These are phyloP conservation scores for Pleurozium schreberi DNA, from an alignment of 225 moss, liverwort and hornwort species.

Conservation along the genomic window DNA sequence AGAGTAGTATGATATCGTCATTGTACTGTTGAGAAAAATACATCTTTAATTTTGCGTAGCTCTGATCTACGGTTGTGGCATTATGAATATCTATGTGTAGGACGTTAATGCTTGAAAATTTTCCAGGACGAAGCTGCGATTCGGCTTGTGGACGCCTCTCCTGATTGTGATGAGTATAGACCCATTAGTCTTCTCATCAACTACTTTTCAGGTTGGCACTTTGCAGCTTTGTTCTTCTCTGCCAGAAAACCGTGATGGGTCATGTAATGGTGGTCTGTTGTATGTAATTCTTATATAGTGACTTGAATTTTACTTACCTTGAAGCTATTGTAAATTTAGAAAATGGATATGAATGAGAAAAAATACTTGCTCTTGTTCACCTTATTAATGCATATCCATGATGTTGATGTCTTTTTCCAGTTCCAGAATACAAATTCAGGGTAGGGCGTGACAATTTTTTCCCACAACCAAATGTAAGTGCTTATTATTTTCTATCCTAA, in stretches of 20 bases:
- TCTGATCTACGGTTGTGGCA: neutral
- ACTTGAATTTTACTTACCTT: neutral
- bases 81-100: neutral
- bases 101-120: neutral
- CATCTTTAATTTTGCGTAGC: neutral
- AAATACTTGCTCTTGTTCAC: neutral
- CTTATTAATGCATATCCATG: neutral
- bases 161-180: conserved; percentile 67
- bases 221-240: neutral
- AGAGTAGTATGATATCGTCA: neutral
- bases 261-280: neutral
- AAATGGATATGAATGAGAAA: neutral
- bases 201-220: conserved; percentile 70
- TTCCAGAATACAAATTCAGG: conserved; percentile 74
- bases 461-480: conserved; percentile 72
- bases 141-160: conserved; percentile 66
- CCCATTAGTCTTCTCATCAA: conserved; percentile 79
- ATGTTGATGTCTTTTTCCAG: conserved; percentile 27
- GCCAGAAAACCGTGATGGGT: neutral
- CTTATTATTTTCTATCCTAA: neutral
- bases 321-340: neutral
- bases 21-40: neutral
- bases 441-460: conserved; percentile 74
- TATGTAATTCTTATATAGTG: neutral
- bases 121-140: conserved; percentile 88